Evolutionary conservation across 495 filamentous ascomycete genomes (phyloP).

Genomic region (Hypoxylon lenormandii): DNA sequence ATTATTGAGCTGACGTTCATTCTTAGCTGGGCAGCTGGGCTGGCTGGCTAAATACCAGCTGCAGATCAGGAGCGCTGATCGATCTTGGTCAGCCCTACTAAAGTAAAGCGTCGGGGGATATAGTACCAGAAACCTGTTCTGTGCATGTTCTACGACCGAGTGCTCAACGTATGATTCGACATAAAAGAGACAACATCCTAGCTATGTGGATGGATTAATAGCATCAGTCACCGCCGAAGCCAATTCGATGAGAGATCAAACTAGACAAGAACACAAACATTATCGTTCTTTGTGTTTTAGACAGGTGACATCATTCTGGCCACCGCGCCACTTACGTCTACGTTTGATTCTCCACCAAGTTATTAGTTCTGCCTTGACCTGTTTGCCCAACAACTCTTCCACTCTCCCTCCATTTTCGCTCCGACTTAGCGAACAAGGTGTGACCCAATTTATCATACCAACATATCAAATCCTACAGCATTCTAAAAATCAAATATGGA

Average conservation of each 20-base stretch:
- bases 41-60: too few relatives aligned
- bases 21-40: too few relatives aligned
- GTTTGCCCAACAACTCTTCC: neutral
- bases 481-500: conserved; percentile 53
- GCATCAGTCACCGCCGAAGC: neutral
- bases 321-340: conserved; percentile 7
- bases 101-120: too few relatives aligned
- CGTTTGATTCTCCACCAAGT: neutral
- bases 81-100: too few relatives aligned
- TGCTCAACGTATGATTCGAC: conserved; percentile 1
- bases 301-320: conserved; percentile 11
- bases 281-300: neutral
- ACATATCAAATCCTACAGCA: neutral
- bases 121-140: conserved; percentile 2
- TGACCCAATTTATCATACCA: neutral
- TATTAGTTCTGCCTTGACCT: neutral
- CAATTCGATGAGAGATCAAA: neutral
- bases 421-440: too few relatives aligned
- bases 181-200: neutral
- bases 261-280: neutral
- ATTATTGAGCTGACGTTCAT: too few relatives aligned
- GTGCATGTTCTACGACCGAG: neutral
- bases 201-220: conserved; percentile 2
- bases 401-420: too few relatives aligned
- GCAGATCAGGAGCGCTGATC: too few relatives aligned